Conservation (phyloP, 306 rosid species). For the Psophocarpus tetragonolobus region DNA sequence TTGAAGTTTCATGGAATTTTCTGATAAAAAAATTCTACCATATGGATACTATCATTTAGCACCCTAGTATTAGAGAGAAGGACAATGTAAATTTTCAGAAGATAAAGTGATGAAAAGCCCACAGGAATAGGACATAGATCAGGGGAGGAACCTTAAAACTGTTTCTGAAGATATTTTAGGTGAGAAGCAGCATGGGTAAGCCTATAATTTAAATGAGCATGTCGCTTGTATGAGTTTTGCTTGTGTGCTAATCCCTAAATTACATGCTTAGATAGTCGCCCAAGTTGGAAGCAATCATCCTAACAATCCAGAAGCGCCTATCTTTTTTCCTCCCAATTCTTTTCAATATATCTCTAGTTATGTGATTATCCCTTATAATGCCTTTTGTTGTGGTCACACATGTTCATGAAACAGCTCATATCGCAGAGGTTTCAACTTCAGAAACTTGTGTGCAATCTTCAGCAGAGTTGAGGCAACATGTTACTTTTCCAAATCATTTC, state of each 20-base stretch:
- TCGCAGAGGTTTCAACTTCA: slow-evolving; percentile 47
- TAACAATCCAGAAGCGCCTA: background rate
- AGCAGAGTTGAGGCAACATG: slow-evolving; percentile 54
- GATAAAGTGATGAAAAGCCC: background rate
- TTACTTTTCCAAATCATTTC: slow-evolving; percentile 79
- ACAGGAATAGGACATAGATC: slow-evolving; percentile 1
- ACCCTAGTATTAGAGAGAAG: background rate
- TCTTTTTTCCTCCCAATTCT: background rate
- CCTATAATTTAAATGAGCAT: slow-evolving; percentile 6
- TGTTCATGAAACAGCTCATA: slow-evolving; percentile 52
- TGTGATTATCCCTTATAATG: slow-evolving; percentile 3
- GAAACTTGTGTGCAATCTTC: slow-evolving; percentile 44
- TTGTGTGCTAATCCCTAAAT: slow-evolving; percentile 10
- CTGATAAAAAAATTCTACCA: background rate
- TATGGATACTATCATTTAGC: background rate
- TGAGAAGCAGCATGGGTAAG: slow-evolving; percentile 13
- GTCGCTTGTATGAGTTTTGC: slow-evolving; percentile 24
- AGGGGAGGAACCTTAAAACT: slow-evolving; percentile 18
- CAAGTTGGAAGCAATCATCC: background rate
- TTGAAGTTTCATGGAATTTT: slow-evolving; percentile 11
- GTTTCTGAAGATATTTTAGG: slow-evolving; percentile 4
- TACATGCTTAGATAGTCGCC: slow-evolving; percentile 5
- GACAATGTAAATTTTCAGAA: background rate
- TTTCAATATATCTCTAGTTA: background rate
- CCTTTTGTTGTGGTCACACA: slow-evolving; percentile 8